Base-by-base conservation (phyloP, 2,329 filamentous ascomycete species). In the Sclerotinia spermophila region DNA sequence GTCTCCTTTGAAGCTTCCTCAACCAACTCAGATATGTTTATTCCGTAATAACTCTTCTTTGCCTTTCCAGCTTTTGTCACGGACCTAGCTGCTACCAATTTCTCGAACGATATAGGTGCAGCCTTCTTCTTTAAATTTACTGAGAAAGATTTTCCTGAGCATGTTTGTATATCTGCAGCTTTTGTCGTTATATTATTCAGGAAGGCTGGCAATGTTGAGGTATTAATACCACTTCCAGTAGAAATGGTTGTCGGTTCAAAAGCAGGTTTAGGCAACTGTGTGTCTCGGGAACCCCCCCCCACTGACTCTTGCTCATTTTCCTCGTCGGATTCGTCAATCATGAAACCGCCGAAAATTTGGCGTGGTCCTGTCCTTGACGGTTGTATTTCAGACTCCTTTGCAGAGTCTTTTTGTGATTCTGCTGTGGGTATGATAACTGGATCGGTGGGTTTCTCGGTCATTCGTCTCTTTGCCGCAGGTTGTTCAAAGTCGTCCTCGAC, bases 1-100 rank as follows among this genome's bases (percentile, higher is more conserved):
- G 73, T 69, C 69, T 80, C 88, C 30, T 86, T 86, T 68, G 87
- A 83, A 4, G 91, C 91, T 24, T 90, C 86, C 70, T 92, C 90
- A 71, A 98, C 86, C 53, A 99, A 83, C 69, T 89, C 85, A 80
- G 97, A 94, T 45, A 99, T 96, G 61, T 97, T 91, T 74, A 99
- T 91, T 15, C 96, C 96, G 79, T 97, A 99, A 81, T 94, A 98
- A 76, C 90, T 90, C 75, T 88, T 88, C 76, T 87, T 88, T 3
- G 92, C 92, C 71, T 89, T 85, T 2, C 91, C 90, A 70, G 90
- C 86, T 73, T 87, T 89, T 0, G 86, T 89, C 69, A 82, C 87
- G 7, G 91, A 92, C 65, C 91, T 84, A 17, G 88, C 86, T 33
- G 90, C 90, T 4, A 92, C 86, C 75, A 93, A 85, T 53, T 86